These are phyloP conservation scores for Polysphondylium violaceum DNA, from an alignment of 78 protist species.

Conservation along the genomic window DNA sequence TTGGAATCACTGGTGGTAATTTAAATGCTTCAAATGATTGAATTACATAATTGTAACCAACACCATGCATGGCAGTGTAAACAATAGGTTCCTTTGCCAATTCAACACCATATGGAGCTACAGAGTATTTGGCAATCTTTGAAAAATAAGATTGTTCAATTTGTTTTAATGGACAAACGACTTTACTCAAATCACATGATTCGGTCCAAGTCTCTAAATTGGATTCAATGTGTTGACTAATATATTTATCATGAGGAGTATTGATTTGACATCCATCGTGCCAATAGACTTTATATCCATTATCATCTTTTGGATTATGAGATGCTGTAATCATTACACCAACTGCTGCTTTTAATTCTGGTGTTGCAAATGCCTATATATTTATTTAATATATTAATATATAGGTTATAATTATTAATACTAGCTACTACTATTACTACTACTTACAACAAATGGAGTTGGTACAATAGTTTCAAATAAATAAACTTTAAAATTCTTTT, in stretches of 20 bases:
- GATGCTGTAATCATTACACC: conserved; percentile 97
- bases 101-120: neutral
- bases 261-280: conserved; percentile 93
- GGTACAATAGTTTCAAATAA: conserved; percentile 76
- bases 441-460: conserved; percentile 93
- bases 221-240: conserved; percentile 62
- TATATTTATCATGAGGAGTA: conserved; percentile 84
- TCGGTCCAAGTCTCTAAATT: conserved; percentile 80
- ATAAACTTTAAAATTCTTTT: conserved; percentile 79
- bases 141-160: neutral
- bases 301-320: conserved; percentile 98
- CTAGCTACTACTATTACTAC: neutral
- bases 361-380: conserved; percentile 84
- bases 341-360: conserved; percentile 45
- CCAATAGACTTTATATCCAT: conserved; percentile 99
- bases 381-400: neutral
- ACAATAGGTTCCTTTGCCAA: conserved; percentile 45
- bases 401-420: neutral
- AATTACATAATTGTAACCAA: conserved; percentile 90
- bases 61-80: conserved; percentile 99
- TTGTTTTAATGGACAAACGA: conserved; percentile 40
- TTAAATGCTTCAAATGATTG: conserved; percentile 78
- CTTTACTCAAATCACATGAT: neutral
- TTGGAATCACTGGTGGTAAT: conserved; percentile 69
- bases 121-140: conserved; percentile 36